A percentile compares a stretch with the other conserved stretches of the same genome.
Conservation (phyloP, 2,329 filamentous ascomycete species). For the Sporothrix sp. region DNA sequence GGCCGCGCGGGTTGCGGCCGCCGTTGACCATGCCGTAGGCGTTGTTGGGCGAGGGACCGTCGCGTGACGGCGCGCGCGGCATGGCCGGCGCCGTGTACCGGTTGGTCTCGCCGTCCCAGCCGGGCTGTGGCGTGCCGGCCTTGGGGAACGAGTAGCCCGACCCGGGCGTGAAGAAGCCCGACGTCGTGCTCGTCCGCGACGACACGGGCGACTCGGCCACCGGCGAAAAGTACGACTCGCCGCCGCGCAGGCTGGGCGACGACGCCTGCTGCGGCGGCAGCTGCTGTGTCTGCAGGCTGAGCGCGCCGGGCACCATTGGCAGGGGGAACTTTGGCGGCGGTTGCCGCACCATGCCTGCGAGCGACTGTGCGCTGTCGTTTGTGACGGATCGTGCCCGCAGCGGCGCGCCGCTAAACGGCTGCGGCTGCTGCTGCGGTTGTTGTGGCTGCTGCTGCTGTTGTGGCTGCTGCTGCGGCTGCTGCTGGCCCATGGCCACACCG, state of each 20-base stretch:
- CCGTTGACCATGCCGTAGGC: conserved; percentile 50
- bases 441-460: conserved; percentile 28
- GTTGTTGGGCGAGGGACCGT: conserved; percentile 56
- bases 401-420: conserved; percentile 41
- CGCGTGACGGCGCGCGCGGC: conserved; percentile 69
- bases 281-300: conserved; percentile 58
- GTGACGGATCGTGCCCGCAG: conserved; percentile 69
- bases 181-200: conserved; percentile 64
- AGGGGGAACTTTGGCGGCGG: conserved; percentile 65
- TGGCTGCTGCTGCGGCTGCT: conserved; percentile 28
- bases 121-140: conserved; percentile 57
- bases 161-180: conserved; percentile 55
- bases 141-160: conserved; percentile 60
- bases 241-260: conserved; percentile 52
- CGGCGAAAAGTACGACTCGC: conserved; percentile 93
- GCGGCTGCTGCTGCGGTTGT: conserved; percentile 24
- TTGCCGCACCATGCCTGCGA: conserved; percentile 46
- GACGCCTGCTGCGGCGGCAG: conserved; percentile 29
- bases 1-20: conserved; percentile 59
- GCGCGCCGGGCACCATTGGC: conserved; percentile 43
- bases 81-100: conserved; percentile 84
- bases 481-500: conserved; percentile 30
- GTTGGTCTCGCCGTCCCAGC: conserved; percentile 55
- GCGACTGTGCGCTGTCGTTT: conserved; percentile 53
- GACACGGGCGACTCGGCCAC: conserved; percentile 68